A percentile compares a stretch with the other conserved stretches of the same genome.
Conservation (phyloP, 2,329 filamentous ascomycete genomes). For the Dactylellina cionopaga region DNA sequence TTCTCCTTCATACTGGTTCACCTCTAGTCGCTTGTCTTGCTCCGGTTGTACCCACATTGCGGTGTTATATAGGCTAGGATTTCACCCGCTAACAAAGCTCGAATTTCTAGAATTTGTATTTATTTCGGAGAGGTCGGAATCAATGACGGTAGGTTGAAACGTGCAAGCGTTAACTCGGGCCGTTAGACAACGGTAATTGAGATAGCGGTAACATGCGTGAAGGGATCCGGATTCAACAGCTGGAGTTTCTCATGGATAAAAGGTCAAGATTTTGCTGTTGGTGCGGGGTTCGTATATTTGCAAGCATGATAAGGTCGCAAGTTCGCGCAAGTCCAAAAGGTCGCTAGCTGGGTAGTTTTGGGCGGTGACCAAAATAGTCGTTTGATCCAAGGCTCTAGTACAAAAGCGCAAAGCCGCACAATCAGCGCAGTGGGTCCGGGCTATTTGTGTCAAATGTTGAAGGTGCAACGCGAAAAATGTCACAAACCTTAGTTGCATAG, state of each 20-base stretch:
- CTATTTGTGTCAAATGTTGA: too few relatives aligned
- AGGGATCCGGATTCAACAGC: not conserved
- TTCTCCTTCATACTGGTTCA: slow-evolving; percentile 12
- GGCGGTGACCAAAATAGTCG: slow-evolving; percentile 16
- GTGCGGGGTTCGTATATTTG: slow-evolving; percentile 29
- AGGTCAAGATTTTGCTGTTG: slow-evolving; percentile 9
- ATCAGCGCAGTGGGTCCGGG: not conserved
- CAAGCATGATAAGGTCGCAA: slow-evolving; percentile 7
- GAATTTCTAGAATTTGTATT: not conserved
- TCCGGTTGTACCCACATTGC: slow-evolving; percentile 27
- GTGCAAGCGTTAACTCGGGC: not conserved
- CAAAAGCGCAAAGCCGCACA: not conserved
- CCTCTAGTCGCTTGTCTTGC: slow-evolving; percentile 4
- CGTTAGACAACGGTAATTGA: slow-evolving; percentile 14
- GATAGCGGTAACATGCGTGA: not conserved
- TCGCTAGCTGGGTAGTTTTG: not conserved
- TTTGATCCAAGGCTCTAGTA: not conserved
- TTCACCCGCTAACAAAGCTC: not conserved
- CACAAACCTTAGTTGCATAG: too few relatives aligned
- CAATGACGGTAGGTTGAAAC: not conserved
- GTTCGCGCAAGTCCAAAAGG: not conserved
- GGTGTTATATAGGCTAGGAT: not conserved
- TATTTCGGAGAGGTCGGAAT: not conserved
- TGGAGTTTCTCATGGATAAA: slow-evolving; percentile 13
- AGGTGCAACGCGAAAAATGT: slow-evolving; percentile 15